Base-by-base conservation (phyloP, 164 flowering plant species). In the Saururus chinensis region DNA sequence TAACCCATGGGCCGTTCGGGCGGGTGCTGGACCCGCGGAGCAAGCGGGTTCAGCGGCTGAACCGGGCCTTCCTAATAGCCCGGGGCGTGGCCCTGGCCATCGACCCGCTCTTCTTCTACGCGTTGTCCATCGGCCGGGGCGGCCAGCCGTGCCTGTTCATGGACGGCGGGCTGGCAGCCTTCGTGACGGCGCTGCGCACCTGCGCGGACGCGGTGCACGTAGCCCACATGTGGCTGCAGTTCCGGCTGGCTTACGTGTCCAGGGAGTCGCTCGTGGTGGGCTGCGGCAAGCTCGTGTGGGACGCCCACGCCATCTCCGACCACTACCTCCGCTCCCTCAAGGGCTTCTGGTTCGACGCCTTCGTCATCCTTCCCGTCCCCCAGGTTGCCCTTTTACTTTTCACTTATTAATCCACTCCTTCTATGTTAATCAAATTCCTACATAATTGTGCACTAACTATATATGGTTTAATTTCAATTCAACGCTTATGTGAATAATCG, bases 241-340 rank as follows among this genome's bases (percentile, higher is more conserved):
- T 92, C 61, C 65, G 89, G 65, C 65, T 84, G 66, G 96, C 96
- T 13, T 92, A 85, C 80, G 91, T 92, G 67, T 92, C 96, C 23
- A 73, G 86, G 57, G 98, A 92, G 65, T 85, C 95, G 20, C 77
- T 89, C 8, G 98, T 89, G 20, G 86, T 89, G 1, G 98, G 98
- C 0, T 86, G 96, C 64, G 98, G 98, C 61, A 89, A 89, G 65
- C 95, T 92, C 67, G 95, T 92, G 75, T 92, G 98, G 98, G 96
- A 92, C 71, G 73, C 92, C 13, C 89, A 80, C 53, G 81, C 84
- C 7, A 72, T 92, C 49, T 92, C 96, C 0, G 66, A 75, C 0
- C 92, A 92, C 65, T 92, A 92, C 64, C 60, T 86, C 22, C 52
- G 88, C 9, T 89, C 98, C 10, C 61, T 85, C 19, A 82, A 74